Conservation (phyloP, 2,329 filamentous ascomycete genomes). For the Arthroderma sp. region DNA sequence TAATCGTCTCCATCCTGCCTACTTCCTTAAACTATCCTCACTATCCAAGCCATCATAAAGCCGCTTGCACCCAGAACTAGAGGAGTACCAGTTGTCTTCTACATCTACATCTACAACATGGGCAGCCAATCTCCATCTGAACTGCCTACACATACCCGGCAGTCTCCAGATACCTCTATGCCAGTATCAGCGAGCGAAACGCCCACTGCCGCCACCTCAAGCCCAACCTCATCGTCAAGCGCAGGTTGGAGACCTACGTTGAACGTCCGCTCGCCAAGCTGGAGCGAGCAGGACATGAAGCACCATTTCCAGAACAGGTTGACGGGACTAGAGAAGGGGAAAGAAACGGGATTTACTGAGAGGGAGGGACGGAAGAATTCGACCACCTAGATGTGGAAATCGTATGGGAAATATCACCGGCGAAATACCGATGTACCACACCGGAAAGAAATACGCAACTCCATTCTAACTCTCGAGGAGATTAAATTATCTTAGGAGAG, state of each 20-base stretch:
- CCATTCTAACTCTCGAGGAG: too few species aligned
- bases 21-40: too few species aligned
- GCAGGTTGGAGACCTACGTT: slow-evolving; percentile 18
- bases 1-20: too few species aligned
- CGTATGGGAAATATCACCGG: too few species aligned
- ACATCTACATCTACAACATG: too few species aligned
- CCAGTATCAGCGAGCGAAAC: neutral
- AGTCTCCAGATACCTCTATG: neutral
- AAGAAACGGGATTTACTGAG: slow-evolving; percentile 46
- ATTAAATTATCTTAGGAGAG: too few species aligned
- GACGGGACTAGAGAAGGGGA: slow-evolving; percentile 27
- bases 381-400: neutral
- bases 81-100: too few species aligned
- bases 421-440: too few species aligned
- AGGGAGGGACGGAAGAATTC: slow-evolving; percentile 19
- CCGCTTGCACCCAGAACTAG: too few species aligned
- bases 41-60: too few species aligned
- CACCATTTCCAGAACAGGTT: slow-evolving; percentile 37
- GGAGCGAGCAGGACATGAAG: slow-evolving; percentile 42
- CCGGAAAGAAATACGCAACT: too few species aligned
- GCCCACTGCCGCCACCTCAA: neutral
- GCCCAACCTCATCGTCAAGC: neutral
- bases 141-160: neutral
- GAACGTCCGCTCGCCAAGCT: slow-evolving; percentile 20
- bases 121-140: too few species aligned